phyloP scores from a whole-genome alignment of 2,329 filamentous ascomycete genomes.

The Samsoniella hepiali region DNA sequence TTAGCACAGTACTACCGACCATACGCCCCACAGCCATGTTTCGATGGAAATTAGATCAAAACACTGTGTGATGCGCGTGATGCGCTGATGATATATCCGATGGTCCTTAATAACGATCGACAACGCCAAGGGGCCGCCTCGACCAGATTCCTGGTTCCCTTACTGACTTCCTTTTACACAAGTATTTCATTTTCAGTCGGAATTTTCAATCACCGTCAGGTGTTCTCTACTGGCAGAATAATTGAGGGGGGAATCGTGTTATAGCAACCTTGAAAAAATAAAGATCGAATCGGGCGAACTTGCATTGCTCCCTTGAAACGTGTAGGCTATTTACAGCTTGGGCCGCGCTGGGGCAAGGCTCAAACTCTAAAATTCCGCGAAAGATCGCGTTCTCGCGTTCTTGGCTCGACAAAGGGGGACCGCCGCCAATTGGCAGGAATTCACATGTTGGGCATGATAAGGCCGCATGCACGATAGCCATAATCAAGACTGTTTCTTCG shows the following conservation, averaged over 20 bases:
- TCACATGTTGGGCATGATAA: neutral
- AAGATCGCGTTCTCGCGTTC: neutral
- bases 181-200: neutral
- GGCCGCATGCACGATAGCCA: neutral
- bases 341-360: neutral
- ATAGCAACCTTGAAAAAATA: neutral
- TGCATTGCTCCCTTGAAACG: constrained; percentile 11
- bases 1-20: neutral
- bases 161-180: neutral
- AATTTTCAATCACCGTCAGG: neutral
- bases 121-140: neutral
- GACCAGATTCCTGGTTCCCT: neutral
- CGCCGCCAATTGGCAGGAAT: neutral
- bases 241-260: too few relatives aligned
- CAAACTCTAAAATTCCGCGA: neutral
- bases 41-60: neutral
- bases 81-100: neutral
- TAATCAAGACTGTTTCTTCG: neutral
- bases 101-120: constrained; percentile 9
- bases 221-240: neutral
- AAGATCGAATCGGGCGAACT: neutral
- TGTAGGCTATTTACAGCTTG: neutral
- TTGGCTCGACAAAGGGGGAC: neutral
- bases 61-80: constrained; percentile 6
- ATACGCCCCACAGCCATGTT: neutral